Evolutionary conservation across 1,139 yeast genomes (phyloP), one percentile per base, ranked within the genome.

Genomic region (Hyphopichia burtonii): DNA sequence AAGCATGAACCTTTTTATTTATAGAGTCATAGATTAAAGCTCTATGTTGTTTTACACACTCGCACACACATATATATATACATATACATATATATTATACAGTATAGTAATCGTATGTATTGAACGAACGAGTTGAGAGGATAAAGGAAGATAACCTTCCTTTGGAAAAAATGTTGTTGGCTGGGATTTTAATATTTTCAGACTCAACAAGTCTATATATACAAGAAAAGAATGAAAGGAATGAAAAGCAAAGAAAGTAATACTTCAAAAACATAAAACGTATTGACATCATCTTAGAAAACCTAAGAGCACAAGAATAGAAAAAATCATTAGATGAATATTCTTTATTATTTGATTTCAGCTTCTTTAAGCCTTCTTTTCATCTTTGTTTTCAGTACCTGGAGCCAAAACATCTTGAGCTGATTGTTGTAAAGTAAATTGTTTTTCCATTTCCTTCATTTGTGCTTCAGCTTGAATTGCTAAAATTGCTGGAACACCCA

Each of bases 381-480:
- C 70, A 45, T 67, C 76, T 15, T 81, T 82, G 49, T 71, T 69
- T 58, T 77, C 82, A 38, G 85, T 80, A 46, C 88, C 87, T 49
- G 91, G 86, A 41, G 94, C 90, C 57, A 87, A 74, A 40, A 88
- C 83, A 51, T 86, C 94, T 59, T 83, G 88, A 31, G 94, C 88
- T 47, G 88, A 84, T 67, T 86, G 90, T 63, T 86, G 91, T 62
- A 89, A 76, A 54, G 86, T 82, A 78, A 90, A 83, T 62, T 89
- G 95, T 74, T 87, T 88, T 73, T 91, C 97, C 86, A 89, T 80
- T 70, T 91, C 97, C 63, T 83, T 83, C 62, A 91, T 78, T 71
- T 91, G 97, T 59, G 90, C 93, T 73, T 91, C 99, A 48, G 91
- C 83, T 58, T 91, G 77, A 53, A 91, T 86, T 41, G 96, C 87